Evolutionary conservation across 352 stramenopile species (phyloP), one percentile per base, ranked within the genome.

Genomic region (Phytophthora tubulina): DNA sequence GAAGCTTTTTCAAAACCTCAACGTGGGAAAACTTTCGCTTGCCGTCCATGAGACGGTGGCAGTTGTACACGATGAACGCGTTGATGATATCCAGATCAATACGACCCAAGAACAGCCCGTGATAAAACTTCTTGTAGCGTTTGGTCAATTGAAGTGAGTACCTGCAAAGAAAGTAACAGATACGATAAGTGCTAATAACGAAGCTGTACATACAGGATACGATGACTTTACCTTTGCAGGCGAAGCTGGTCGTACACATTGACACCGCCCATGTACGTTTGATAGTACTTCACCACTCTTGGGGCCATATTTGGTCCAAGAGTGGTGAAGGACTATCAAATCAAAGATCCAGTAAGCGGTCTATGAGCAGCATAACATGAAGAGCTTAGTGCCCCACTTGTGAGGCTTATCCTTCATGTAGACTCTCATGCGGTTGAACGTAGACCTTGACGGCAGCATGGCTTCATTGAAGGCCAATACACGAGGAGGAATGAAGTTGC

Each of bases 401-500:
- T 55, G 31, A 11, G 13, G 30, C 10, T 55, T 55, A 13, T 39
- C 30, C 7, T 39, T 41, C 48, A 55, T 55, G 5, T 17, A 39
- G 0, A 27, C 11, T 4, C 30, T 9, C 48, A 55, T 30, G 11
- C 48, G 30, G 14, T 39, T 55, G 11, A 55, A 55, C 3, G 13
- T n/a, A n/a, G n/a, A n/a, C n/a, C n/a, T n/a, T 3, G 11, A 41
- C 4, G 10, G 31, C 3, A 55, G 48, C 10, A 55, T 41, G 4
- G 48, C 30, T 55, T 55, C 31, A 41, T 55, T 30, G 2, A 55
- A 55, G 1, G 48, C 31, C 48, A 55, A 41, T 2, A 55, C 30
- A 17, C 10, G 48, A 10, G 48, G 48, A 9, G 31, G 4, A 10
- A 55, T 14, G 7, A 55, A 30, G 36, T 21, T 55, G 4, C 4